phyloP scores from a whole-genome alignment of 2,329 filamentous ascomycete genomes.

The Pezicula rhizophila region DNA sequence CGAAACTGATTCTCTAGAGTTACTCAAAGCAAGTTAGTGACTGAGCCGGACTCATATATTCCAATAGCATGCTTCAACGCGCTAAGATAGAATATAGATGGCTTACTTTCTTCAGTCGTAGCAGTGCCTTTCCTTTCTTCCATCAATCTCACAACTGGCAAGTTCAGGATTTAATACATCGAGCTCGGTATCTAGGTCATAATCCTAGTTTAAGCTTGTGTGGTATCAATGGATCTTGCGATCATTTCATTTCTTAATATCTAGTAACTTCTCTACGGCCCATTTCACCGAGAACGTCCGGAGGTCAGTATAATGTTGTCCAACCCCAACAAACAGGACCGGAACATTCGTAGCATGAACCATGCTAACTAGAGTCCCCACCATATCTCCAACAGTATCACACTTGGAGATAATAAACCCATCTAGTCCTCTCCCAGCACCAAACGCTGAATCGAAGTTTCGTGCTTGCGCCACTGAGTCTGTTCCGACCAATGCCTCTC shows the following conservation, averaged over 20 bases:
- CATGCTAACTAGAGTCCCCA: slow-evolving; percentile 82
- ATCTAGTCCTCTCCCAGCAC: slow-evolving; percentile 71
- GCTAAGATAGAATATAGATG: too few relatives aligned
- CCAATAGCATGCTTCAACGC: too few relatives aligned
- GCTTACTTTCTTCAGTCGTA: too few relatives aligned
- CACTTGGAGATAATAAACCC: slow-evolving; percentile 99
- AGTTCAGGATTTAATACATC: too few relatives aligned
- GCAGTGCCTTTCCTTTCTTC: too few relatives aligned
- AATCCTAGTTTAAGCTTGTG: too few relatives aligned
- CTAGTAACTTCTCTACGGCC: slow-evolving; percentile 60
- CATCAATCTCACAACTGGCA: too few relatives aligned
- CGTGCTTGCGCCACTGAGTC: slow-evolving; percentile 93
- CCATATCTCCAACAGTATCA: slow-evolving; percentile 98
- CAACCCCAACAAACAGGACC: slow-evolving; percentile 81
- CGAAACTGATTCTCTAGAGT: too few relatives aligned
- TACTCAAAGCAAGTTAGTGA: too few relatives aligned
- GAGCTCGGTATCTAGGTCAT: too few relatives aligned
- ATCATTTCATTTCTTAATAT: slow-evolving; percentile 21
- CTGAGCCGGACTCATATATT: too few relatives aligned
- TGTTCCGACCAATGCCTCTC: slow-evolving; percentile 82
- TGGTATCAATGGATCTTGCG: neutral
- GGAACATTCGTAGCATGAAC: slow-evolving; percentile 96
- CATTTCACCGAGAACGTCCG: slow-evolving; percentile 64
- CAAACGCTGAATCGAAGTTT: slow-evolving; percentile 94
- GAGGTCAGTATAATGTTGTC: slow-evolving; percentile 63